Base-by-base conservation (phyloP, 306 rosid genomes). In the Heteromeles arbutifolia region DNA sequence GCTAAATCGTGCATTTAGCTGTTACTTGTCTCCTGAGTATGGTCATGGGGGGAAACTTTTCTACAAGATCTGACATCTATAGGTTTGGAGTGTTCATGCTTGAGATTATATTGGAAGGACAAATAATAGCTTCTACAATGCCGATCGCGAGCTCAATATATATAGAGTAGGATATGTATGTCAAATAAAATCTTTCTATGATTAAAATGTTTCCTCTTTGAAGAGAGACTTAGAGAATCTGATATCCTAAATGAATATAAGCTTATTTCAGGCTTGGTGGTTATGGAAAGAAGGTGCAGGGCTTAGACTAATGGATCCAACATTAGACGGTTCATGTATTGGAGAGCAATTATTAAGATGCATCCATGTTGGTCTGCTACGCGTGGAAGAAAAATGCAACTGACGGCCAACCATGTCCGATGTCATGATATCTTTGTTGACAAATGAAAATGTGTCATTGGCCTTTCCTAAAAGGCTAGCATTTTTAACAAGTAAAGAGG, bases 231-330 rank as follows among this genome's bases (percentile, higher is more conserved):
- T 48, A 15, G 13, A 48, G 6, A 15, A 48, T 3, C 61, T 21
- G 5, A n/a, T 58, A 58, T 24, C 18, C 64, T 12, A 24, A 58
- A 24, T 4, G 29, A 11, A 11, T 11, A 7, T 31, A 31, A 57
- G 8, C 63, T 57, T 62, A 4, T 62, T 77, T 26, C n/a, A 82
- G 89, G 86, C 39, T 14, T 62, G 66, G 66, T 5, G 15, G 66
- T 29, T 62, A 62, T 28, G 66, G 66, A 62, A 62, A 14, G 28
- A 62, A 62, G 37, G 66, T 15, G 19, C 34, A 28, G n/a, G 66
- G 37, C 4, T 28, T 31, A 31, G 32, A 31, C 5, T 31, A 31
- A 31, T 31, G 32, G 32, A 31, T 4, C 32, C 32, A 31, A 31
- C 32, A 4, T 31, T 31, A 31, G 32, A 31, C 32, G 4, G 32